Evolutionary conservation across 2,329 filamentous ascomycete genomes (phyloP).

Genomic region (Albifimbria verrucaria): DNA sequence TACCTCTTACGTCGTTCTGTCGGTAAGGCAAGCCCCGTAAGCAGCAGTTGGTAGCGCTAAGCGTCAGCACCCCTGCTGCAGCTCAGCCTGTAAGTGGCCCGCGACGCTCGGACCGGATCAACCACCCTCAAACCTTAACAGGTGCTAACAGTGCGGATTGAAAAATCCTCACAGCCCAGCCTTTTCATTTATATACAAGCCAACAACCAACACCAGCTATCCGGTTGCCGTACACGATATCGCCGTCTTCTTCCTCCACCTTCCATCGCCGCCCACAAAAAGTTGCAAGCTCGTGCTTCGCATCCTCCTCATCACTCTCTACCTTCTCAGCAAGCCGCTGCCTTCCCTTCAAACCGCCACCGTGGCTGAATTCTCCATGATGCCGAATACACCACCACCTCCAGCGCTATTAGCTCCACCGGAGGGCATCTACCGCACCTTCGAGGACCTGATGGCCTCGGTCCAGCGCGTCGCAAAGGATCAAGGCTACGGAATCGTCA

Average conservation of each 20-base stretch:
- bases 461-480: slow-evolving; percentile 60
- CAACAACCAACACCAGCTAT: slow-evolving; percentile 15
- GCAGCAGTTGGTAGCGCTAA: slow-evolving; percentile 1
- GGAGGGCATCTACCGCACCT: slow-evolving; percentile 57
- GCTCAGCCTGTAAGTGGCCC: slow-evolving; percentile 23
- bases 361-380: slow-evolving; percentile 32
- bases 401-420: slow-evolving; percentile 49
- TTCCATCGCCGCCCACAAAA: slow-evolving; percentile 8
- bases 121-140: slow-evolving; percentile 33
- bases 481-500: slow-evolving; percentile 61
- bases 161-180: slow-evolving; percentile 38
- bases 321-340: slow-evolving; percentile 20
- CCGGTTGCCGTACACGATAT: slow-evolving; percentile 18
- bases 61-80: slow-evolving; percentile 12
- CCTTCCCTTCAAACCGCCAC: slow-evolving; percentile 24
- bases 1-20: neutral
- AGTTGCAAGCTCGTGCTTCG: slow-evolving; percentile 4
- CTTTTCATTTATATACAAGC: slow-evolving; percentile 15
- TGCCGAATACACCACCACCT: slow-evolving; percentile 46
- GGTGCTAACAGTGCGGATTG: slow-evolving; percentile 36
- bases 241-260: slow-evolving; percentile 9
- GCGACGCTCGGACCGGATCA: slow-evolving; percentile 31
- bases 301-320: slow-evolving; percentile 8
- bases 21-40: neutral
- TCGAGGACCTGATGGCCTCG: slow-evolving; percentile 55